A percentile compares a stretch with the other conserved stretches of the same genome.
Conservation (phyloP, 2,329 filamentous ascomycete species). For the Trichoderma brevicompactum region DNA sequence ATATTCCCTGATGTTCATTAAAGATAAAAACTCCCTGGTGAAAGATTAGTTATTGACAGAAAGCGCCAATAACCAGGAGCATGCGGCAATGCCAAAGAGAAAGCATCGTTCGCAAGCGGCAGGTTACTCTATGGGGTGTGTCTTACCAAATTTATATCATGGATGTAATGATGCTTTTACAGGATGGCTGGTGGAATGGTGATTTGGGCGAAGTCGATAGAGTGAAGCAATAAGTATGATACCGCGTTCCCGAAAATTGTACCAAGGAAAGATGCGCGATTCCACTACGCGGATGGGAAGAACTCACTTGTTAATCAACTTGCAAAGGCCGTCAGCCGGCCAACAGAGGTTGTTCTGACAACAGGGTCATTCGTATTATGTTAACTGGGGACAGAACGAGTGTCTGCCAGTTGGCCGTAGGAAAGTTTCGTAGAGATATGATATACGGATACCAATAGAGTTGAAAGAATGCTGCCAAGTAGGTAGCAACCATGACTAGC, state of each 20-base stretch:
- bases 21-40: not conserved
- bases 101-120: not conserved
- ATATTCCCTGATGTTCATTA: not conserved
- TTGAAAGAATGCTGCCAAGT: no score
- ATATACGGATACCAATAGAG: not conserved
- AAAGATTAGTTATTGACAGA: not conserved
- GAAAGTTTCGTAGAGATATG: not conserved
- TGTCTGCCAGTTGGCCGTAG: not conserved
- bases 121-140: not conserved
- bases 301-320: conserved; percentile 15
- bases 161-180: not conserved
- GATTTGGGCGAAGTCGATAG: not conserved
- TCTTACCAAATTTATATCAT: not conserved
- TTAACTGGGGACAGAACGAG: not conserved
- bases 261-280: not conserved
- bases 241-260: not conserved
- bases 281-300: not conserved
- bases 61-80: not conserved
- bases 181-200: not conserved
- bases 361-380: not conserved
- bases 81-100: not conserved
- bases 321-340: not conserved
- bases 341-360: not conserved
- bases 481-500: no score
- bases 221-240: conserved; percentile 4